phyloP scores from a whole-genome alignment of 257 asterid species.

The Pogostemon cablin region DNA sequence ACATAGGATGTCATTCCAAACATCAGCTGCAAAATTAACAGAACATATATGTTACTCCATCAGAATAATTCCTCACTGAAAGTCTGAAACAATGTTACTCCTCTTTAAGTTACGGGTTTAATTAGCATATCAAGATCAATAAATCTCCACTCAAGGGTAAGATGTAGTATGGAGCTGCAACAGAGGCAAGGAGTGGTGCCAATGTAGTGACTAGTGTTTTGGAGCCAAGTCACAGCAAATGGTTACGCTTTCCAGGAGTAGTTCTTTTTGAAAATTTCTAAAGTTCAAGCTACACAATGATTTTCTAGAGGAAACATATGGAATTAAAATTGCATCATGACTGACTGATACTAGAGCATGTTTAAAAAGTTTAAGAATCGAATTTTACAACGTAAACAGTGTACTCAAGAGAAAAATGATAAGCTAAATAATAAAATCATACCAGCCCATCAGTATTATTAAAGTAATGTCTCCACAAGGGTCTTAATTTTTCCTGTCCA shows the following conservation, averaged over 20 bases:
- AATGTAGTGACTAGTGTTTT: slow-evolving; percentile 14
- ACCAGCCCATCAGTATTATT: slow-evolving; percentile 96
- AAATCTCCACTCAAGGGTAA: slow-evolving; percentile 16
- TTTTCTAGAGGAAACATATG: neutral
- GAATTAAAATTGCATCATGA: slow-evolving; percentile 24
- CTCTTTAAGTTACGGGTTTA: slow-evolving; percentile 2
- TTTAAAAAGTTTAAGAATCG: slow-evolving; percentile 3
- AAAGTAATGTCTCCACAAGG: slow-evolving; percentile 97
- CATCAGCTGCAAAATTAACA: slow-evolving; percentile 23
- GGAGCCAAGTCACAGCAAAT: slow-evolving; percentile 18
- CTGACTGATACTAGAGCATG: neutral
- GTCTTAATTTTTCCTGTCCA: slow-evolving; percentile 93
- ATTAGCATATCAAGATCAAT: slow-evolving; percentile 22
- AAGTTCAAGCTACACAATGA: neutral
- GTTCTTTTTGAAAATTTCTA: slow-evolving; percentile 18
- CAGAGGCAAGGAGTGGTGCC: slow-evolving; percentile 3
- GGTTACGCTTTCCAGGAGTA: slow-evolving; percentile 11
- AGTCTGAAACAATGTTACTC: slow-evolving; percentile 4
- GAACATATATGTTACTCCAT: slow-evolving; percentile 17
- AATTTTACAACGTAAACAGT: slow-evolving; percentile 13
- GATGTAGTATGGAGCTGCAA: slow-evolving; percentile 4
- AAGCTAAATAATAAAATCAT: slow-evolving; percentile 32
- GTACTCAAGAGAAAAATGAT: slow-evolving; percentile 10
- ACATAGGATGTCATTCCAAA: neutral
- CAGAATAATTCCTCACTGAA: slow-evolving; percentile 1